phyloP scores from a whole-genome alignment of 2,329 filamentous ascomycete species.

The Plenodomus lindquistii region DNA sequence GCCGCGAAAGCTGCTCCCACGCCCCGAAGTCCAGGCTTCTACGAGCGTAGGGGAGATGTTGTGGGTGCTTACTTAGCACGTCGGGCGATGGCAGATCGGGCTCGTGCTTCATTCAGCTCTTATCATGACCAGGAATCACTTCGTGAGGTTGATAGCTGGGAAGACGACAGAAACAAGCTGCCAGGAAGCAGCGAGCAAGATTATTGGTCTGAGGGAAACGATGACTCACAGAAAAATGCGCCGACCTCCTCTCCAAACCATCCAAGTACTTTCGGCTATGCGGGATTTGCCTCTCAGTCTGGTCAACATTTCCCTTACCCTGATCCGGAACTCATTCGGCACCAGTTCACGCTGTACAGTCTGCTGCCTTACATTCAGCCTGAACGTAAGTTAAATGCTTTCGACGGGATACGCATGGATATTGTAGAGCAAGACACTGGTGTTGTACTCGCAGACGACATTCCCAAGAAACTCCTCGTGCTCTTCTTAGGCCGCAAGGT shows the following conservation, averaged over 20 bases:
- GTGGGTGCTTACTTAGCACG: constrained; percentile 15
- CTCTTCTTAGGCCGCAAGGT: constrained; percentile 20
- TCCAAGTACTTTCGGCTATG: neutral
- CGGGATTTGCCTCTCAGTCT: neutral
- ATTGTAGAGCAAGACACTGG: constrained; percentile 18
- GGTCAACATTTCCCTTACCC: constrained; percentile 8
- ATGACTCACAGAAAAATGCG: constrained; percentile 3
- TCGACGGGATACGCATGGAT: constrained; percentile 9
- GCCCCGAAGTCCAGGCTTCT: neutral
- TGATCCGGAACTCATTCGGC: constrained; percentile 24
- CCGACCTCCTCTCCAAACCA: neutral
- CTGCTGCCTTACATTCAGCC: constrained; percentile 21
- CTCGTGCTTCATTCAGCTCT: neutral
- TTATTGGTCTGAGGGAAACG: neutral
- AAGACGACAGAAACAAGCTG: neutral
- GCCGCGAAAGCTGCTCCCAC: neutral
- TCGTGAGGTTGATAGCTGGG: neutral
- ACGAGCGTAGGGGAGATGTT: constrained; percentile 6
- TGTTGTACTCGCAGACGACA: constrained; percentile 1
- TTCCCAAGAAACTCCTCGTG: constrained; percentile 24
- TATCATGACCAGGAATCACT: neutral
- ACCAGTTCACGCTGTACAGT: constrained; percentile 15
- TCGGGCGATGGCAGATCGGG: constrained; percentile 2
- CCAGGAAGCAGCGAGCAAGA: neutral
- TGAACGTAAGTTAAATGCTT: constrained; percentile 11